Evolutionary conservation across 371 early-diverging fungal species (phyloP).

Genomic region (Syncephalastrum racemosum): DNA sequence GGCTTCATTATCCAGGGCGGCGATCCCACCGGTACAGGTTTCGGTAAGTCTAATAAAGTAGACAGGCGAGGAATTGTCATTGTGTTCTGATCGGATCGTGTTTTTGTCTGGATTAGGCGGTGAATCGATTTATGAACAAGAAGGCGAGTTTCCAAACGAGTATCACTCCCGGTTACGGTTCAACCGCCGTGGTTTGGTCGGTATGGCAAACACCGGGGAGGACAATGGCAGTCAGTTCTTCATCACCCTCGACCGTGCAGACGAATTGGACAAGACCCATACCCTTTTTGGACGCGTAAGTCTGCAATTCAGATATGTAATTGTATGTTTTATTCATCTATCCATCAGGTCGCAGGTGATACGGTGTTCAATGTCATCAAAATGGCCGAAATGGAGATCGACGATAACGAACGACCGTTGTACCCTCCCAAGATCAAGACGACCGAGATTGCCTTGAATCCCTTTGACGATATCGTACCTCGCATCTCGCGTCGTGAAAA

Average conservation of each 20-base stretch:
- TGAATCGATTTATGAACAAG: constrained; percentile 77
- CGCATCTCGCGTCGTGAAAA: constrained; percentile 68
- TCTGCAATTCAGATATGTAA: not conserved
- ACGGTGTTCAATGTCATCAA: constrained; percentile 89
- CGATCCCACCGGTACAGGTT: constrained; percentile 90
- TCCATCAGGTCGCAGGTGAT: constrained; percentile 78
- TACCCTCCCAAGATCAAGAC: constrained; percentile 73
- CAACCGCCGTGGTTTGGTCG: constrained; percentile 85
- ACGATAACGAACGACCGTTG: constrained; percentile 78
- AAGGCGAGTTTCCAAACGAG: constrained; percentile 84
- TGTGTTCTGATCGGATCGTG: no score
- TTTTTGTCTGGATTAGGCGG: constrained; percentile 63
- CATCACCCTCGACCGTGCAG: constrained; percentile 85
- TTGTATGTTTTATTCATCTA: not conserved
- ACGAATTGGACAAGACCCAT: constrained; percentile 83
- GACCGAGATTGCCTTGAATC: constrained; percentile 78
- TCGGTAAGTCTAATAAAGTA: constrained; percentile 36
- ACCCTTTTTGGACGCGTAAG: constrained; percentile 91
- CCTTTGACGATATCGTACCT: constrained; percentile 91
- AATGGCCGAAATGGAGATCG: constrained; percentile 80
- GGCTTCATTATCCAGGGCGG: constrained; percentile 96
- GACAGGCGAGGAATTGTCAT: no score
- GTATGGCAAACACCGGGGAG: constrained; percentile 85
- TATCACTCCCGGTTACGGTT: constrained; percentile 91
- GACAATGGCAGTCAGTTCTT: constrained; percentile 93